Base-by-base conservation (phyloP, 352 stramenopile genomes). In the Pythium monospermum region DNA sequence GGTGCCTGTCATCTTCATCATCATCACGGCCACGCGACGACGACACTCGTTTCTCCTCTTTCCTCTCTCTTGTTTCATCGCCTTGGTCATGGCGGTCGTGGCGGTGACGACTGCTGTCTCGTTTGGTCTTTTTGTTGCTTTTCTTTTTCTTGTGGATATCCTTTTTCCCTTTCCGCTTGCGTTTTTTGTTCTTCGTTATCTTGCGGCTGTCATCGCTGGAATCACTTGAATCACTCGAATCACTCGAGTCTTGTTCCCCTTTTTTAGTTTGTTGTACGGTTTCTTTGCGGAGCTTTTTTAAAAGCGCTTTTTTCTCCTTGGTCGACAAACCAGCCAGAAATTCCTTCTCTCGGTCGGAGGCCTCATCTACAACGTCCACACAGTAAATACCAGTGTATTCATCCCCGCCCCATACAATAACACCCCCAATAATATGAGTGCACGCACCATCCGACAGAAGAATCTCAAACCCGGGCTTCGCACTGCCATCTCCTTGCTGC, bases 261-360 rank as follows among this genome's bases (percentile, higher is more conserved):
- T n/a, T n/a, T n/a, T n/a, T n/a, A n/a, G n/a, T n/a, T n/a, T n/a
- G n/a, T n/a, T n/a, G n/a, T n/a, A n/a, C n/a, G n/a, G n/a, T n/a
- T n/a, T 66, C 47, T 50, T 71, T 69, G 22, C 65, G 68, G 12
- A 83, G 53, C 32, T 85, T 87, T 52, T 85, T 87, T 15, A 85
- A 38, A 21, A 83, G 49, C 26, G 46, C 42, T 21, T 73, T 85
- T 56, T 87, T 86, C 49, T 88, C 73, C 46, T 85, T 87, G 3
- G 59, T 61, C 7, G 78, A 87, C n/a, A 88, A 58, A 7, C 57
- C 69, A 13, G 73, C 68, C 4, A 90, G 45, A 19, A 76, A 84
- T 30, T 53, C 65, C 19, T 73, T 59, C 58, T 89, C 76, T 2
- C 58, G 44, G 22, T 84, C 63, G 2, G 48, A 39, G 27, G 75